phyloP scores from a whole-genome alignment of 768 basidiomycete species.

The Naganishia randhawae region DNA sequence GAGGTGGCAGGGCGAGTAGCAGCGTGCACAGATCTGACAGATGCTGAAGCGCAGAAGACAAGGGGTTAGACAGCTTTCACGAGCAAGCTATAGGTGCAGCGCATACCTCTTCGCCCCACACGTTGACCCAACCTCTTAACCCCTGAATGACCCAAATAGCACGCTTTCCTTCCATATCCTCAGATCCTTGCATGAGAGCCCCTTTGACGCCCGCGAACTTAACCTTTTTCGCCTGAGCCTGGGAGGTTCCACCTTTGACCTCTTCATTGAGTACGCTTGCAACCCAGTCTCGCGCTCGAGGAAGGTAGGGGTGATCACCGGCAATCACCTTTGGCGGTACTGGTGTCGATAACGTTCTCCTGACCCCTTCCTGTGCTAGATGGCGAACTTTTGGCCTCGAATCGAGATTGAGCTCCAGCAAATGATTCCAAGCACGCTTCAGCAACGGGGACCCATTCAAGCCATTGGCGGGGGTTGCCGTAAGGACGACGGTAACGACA shows the following conservation, averaged over 20 bases:
- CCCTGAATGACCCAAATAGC: slow-evolving; percentile 57
- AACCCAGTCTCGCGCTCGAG: slow-evolving; percentile 75
- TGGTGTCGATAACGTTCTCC: slow-evolving; percentile 69
- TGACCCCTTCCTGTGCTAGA: slow-evolving; percentile 79
- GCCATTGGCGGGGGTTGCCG: slow-evolving; percentile 66
- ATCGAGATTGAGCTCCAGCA: slow-evolving; percentile 79
- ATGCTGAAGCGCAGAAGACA: slow-evolving; percentile 55
- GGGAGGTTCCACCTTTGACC: slow-evolving; percentile 58
- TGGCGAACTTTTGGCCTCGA: slow-evolving; percentile 89
- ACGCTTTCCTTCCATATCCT: slow-evolving; percentile 65
- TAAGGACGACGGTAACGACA: slow-evolving; percentile 66
- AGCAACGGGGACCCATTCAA: slow-evolving; percentile 60
- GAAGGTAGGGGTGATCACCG: slow-evolving; percentile 77
- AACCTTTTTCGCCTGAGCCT: slow-evolving; percentile 59
- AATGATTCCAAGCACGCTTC: slow-evolving; percentile 77
- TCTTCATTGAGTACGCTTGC: slow-evolving; percentile 65
- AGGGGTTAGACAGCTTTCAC: not conserved
- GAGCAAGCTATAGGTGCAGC: not conserved
- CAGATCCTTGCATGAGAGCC: slow-evolving; percentile 53
- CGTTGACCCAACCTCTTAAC: slow-evolving; percentile 59
- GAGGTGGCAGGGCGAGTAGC: slow-evolving; percentile 75
- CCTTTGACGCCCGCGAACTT: slow-evolving; percentile 49
- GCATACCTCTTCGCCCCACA: slow-evolving; percentile 64
- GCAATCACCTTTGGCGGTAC: slow-evolving; percentile 63
- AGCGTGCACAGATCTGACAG: slow-evolving; percentile 66